Evolutionary conservation across 169 alveolate genomes (phyloP), one percentile per base, ranked within the genome.

Genomic region (Plasmodium knowlesi): DNA sequence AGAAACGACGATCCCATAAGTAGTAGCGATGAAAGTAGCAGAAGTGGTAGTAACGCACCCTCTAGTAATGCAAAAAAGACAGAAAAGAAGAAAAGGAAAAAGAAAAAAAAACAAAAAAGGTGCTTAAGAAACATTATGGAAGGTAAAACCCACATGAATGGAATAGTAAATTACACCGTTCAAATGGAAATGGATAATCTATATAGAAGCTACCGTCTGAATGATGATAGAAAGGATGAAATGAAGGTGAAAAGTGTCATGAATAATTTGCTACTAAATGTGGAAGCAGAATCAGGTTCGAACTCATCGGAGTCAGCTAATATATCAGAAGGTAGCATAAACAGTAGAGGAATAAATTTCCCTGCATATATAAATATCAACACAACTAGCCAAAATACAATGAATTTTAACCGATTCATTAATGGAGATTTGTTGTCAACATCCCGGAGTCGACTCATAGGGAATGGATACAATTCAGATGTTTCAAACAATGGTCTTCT

Each of bases 141-240:
- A 67, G 76, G 41, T 70, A 61, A 30, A 89, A 32, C 53, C 3
- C 90, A 89, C 82, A 19, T 89, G 34, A 57, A 81, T 41, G 94
- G 94, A 19, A 89, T 89, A 28, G 28, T 89, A 89, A 89, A 89
- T 79, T 39, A 89, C 37, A 89, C 94, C 9, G 30, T 89, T 37
- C 76, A 89, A n/a, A 89, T 89, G 94, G 94, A 89, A 67, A 39
- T 89, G 50, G 50, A 61, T 37, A 43, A 89, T 16, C 19, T 89
- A 25, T 34, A 2, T 22, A 25, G 46, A 79, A 5, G 32, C 34
- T 61, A 73, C 34, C 22, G 46, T 19, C 32, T 28, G 22, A 30
- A 25, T 5, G 43, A 12, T 12, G 54, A 80, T 39, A 80, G 6
- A 5, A 54, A 54, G 37, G 32, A 70, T 10, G 30, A 76, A 19